Evolutionary conservation across 208 protist species (phyloP).

Genomic region (Leishmania gerbilli): DNA sequence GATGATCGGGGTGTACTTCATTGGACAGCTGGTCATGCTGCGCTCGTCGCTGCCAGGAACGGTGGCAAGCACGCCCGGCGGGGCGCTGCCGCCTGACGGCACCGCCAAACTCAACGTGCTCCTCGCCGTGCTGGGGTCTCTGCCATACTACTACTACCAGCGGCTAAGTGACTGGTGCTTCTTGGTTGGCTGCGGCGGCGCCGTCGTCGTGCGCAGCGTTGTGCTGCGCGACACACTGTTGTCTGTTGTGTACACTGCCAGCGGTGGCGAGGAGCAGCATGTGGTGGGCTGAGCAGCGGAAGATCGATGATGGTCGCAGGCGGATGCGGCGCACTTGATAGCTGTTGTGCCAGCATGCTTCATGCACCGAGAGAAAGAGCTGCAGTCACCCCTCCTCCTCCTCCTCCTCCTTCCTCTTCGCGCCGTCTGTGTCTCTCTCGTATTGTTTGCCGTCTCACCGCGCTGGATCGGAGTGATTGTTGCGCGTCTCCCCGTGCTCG

Average conservation of each 20-base stretch:
- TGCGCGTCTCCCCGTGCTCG: not conserved
- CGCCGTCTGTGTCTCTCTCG: not conserved
- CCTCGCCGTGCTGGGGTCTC: constrained; percentile 38
- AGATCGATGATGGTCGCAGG: not conserved
- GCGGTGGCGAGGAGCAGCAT: constrained; percentile 17
- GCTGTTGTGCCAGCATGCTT: not conserved
- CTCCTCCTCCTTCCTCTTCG: not conserved
- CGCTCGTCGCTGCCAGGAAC: constrained; percentile 44
- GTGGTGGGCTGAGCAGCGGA: not conserved
- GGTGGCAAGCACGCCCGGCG: not conserved
- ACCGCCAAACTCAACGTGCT: constrained; percentile 29
- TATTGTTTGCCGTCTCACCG: not conserved
- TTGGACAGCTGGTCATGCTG: constrained; percentile 74
- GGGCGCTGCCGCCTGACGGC: not conserved
- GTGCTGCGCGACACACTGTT: constrained; percentile 37
- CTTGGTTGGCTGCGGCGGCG: constrained; percentile 41
- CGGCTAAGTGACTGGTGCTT: constrained; percentile 73
- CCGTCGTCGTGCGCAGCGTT: constrained; percentile 41
- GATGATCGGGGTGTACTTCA: constrained; percentile 72
- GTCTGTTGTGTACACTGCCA: constrained; percentile 27
- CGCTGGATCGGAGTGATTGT: not conserved
- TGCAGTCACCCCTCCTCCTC: not conserved
- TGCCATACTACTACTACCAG: constrained; percentile 73
- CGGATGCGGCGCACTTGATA: not conserved
- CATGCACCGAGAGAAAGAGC: not conserved